Base-by-base conservation (phyloP, 2,329 filamentous ascomycete genomes). In the Clarireedia sp. region DNA sequence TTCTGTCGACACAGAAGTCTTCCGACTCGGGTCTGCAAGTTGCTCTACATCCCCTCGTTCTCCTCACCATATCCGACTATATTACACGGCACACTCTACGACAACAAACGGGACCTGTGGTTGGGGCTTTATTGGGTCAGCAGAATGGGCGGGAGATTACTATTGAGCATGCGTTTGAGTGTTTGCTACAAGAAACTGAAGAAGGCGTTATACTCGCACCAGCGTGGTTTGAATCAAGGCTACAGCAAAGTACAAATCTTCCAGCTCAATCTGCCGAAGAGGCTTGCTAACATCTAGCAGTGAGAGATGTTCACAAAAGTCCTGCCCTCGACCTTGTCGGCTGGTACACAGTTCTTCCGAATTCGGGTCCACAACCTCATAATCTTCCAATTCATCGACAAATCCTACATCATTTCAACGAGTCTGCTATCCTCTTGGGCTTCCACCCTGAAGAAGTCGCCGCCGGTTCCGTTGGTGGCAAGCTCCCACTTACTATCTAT, bases 51-150 rank as follows among this genome's bases (percentile, higher is more conserved):
- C 94, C 94, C 24, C 85, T 99, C 48, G 91, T 96, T 51, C 86
- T 97, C 62, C 88, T 99, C 73, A 95, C 88, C 62, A 94, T 99
- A 66, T 96, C 92, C 64, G 94, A 99, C 72, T 95, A 95, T 71
- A 90, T 97, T 70, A 95, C 92, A 57, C 83, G 94, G 58, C 91
- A 96, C 71, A 89, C 86, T 1, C 79, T 96, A 55, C 83, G 94
- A 57, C 76, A 83, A 51, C 85, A 90, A 65, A 70, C 76, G 17
- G 88, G 88, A 0, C 90, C 90, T 16, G 80, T 96, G 17, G 81
- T 92, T 3, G 94, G 94, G 55, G 90, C 87, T 51, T 78, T 99
- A n/a, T 74, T 99, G 5, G 94, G 94, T 16, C 89, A 94, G 67
- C 91, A 96, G 65, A 88, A 90, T 75, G 92, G 92, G 19, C 86